Base-by-base conservation (phyloP, 2,329 filamentous ascomycete genomes). In the Hypomyces perniciosus region DNA sequence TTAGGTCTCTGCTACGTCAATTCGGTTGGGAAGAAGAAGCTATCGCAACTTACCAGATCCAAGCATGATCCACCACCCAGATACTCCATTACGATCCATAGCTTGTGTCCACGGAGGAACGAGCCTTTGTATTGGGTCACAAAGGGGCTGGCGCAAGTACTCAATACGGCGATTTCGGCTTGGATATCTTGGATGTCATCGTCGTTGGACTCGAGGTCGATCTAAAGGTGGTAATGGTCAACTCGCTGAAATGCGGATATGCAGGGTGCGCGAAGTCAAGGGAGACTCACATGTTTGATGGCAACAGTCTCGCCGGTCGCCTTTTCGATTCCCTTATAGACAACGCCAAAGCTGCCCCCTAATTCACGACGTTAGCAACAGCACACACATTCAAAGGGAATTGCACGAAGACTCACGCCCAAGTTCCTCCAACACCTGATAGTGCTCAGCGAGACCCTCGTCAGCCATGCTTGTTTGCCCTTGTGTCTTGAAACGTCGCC, bases 21-120 rank as follows among this genome's bases (percentile, higher is more conserved):
- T 33, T 26, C 2, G 10, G 10, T 9, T 10, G 31, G 28, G 12
- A 8, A 10, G 38, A 44, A 40, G 2, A 44, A 6, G 39, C 3
- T 8, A 20, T 28, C 6, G 44, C 12, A 39, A 33, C 76, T 62
- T 80, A 95, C 88, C 75, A 99, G 70, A 68, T 99, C 93, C 57
- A 96, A 78, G 67, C 93, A 96, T 13, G 93, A 97, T 38, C 93
- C 93, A 56, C 93, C 93, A 5, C 93, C 93, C 8, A 99, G 75
- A 65, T 87, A 99, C 70, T 99, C 93, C 93, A 99, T 99, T 52
- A 97, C 90, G 65, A 99, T 99, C 93, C 93, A 99, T 75, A 99
- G 75, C 72, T 97, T 99, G 67, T 91, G 88, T 28, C 93, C 93
- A 60, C 89, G 84, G n/a, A 97, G 80, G 68, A 97, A 99, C 65